Percentiles rank a stretch among this genome's conserved stretches.
Evolutionary conservation across 345 rosid species (phyloP).

Genomic region (Salix arbutifolia): DNA sequence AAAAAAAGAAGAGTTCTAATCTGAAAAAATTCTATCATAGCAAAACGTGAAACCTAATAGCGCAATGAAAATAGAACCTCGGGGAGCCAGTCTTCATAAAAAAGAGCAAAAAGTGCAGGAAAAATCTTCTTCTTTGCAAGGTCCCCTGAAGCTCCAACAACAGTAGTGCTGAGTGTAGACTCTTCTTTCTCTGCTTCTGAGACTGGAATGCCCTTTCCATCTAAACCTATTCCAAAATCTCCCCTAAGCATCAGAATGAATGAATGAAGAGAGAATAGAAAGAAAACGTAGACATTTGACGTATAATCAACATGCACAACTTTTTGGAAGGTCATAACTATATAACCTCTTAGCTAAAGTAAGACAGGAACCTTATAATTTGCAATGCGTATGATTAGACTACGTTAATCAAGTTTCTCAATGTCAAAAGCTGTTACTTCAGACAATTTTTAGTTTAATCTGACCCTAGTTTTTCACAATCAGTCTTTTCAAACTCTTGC

Average conservation of each 20-base stretch:
- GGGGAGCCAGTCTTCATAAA: conserved; percentile 76
- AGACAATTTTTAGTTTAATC: too few species aligned
- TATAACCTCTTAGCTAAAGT: too few species aligned
- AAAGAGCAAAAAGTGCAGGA: conserved; percentile 89
- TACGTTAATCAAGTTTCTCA: background rate
- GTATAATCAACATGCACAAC: background rate
- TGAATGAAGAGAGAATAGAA: background rate
- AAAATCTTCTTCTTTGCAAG: conserved; percentile 90
- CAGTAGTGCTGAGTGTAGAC: conserved; percentile 71
- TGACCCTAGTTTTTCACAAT: too few species aligned
- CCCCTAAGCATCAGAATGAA: conserved; percentile 7
- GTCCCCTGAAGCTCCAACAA: conserved; percentile 94
- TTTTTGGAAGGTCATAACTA: too few species aligned
- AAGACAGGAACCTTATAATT: too few species aligned
- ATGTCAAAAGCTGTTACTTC: background rate
- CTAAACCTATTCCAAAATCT: conserved; percentile 31
- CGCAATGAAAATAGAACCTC: conserved; percentile 31
- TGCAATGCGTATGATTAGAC: too few species aligned
- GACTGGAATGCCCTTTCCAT: conserved; percentile 29
- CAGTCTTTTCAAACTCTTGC: too few species aligned
- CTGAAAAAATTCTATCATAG: background rate
- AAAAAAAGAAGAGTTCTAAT: background rate
- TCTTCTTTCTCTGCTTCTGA: conserved; percentile 28
- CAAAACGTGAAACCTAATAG: background rate
- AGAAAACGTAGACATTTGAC: background rate